Evolutionary conservation across 2,329 filamentous ascomycete genomes (phyloP).

Genomic region (Phoma herbarum): DNA sequence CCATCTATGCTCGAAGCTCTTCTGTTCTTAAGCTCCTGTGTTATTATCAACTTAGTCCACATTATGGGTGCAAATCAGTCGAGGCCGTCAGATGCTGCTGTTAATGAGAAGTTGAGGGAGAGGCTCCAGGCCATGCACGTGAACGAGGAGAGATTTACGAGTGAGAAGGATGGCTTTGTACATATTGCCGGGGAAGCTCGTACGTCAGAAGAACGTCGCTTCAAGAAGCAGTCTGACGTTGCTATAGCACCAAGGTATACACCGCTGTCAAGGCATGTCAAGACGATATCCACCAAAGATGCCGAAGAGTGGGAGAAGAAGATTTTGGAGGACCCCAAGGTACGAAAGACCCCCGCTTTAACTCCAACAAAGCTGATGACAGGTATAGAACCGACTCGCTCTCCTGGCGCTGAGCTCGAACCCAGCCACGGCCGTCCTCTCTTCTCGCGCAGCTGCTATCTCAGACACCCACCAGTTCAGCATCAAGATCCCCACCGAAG

Average conservation of each 20-base stretch:
- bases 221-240: background rate
- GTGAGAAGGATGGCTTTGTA: conserved; percentile 64
- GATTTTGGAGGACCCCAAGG: conserved; percentile 72
- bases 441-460: conserved; percentile 69
- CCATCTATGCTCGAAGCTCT: conserved; percentile 7
- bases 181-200: conserved; percentile 59
- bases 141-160: conserved; percentile 49
- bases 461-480: conserved; percentile 84
- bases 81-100: conserved; percentile 44
- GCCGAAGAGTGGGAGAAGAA: conserved; percentile 68
- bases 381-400: conserved; percentile 71
- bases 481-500: conserved; percentile 81
- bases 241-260: conserved; percentile 38
- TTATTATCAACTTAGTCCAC: conserved; percentile 5
- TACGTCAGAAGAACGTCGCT: conserved; percentile 21
- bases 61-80: conserved; percentile 50
- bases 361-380: background rate
- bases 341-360: conserved; percentile 40
- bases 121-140: conserved; percentile 58
- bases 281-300: conserved; percentile 60
- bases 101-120: conserved; percentile 53
- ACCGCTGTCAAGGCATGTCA: conserved; percentile 37
- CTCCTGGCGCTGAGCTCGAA: conserved; percentile 75
- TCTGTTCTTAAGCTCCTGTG: conserved; percentile 4
- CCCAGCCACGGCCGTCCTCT: conserved; percentile 71